Evolutionary conservation across 495 filamentous ascomycete genomes (phyloP), one percentile per base, ranked within the genome.

Genomic region (Penicillium psychrofluorescens): DNA sequence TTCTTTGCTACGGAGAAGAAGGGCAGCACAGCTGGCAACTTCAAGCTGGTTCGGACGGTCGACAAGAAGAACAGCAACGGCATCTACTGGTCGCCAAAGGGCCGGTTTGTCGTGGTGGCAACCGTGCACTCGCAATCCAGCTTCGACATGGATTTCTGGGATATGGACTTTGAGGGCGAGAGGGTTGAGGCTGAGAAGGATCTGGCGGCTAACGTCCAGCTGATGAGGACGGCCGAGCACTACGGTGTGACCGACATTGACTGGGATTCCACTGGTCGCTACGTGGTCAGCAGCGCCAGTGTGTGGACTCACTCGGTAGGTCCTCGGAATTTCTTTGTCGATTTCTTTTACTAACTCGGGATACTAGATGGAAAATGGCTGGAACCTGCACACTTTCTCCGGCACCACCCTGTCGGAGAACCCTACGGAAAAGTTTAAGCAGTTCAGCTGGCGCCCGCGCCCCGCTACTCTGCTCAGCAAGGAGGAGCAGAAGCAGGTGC

Each of bases 21-120:
- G 76, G 80, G 74, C 32, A 61, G 73, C 31, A 71, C 74, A 9
- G 72, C 86, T 13, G 92, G 92, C 40, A 95, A 95, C 74, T 98
- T 95, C 77, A 92, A 88, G 75, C 85, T 90, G 51, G 81, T 97
- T 44, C 81, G 86, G 35, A 96, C 89, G 1, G 75, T 94, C 14
- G 92, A 98, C 53, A 95, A 95, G 81, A 96, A 95, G 78, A 98
- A 90, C 65, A 95, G 83, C 77, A 98, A 98, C 58, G 94, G 86
- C 41, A 97, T 98, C 58, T 95, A 95, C 80, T 98, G 92, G 92
- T 94, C 88, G n/a, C 92, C 92, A 11, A 89, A 86, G 72, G 92
- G 92, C 11, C 81, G 92, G 12, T 96, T 98, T 58, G 90, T 95
- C 36, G 79, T 95, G 35, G 80, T 98, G 11, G 92, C 87, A 15